Percentiles rank a stretch among this genome's conserved stretches.
phyloP scores from a whole-genome alignment of 202 grass and related monocot genomes.

The Setaria italica region DNA sequence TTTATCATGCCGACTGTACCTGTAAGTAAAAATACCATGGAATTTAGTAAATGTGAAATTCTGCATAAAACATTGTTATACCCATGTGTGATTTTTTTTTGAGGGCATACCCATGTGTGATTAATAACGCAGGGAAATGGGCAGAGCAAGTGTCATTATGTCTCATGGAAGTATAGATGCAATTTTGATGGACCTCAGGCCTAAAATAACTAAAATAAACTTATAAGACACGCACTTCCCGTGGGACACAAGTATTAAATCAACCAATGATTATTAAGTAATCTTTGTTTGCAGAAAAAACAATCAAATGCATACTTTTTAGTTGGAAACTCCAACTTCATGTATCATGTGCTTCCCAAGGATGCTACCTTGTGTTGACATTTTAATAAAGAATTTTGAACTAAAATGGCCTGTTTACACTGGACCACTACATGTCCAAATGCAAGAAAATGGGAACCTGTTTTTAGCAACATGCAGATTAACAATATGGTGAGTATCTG shows the following conservation, averaged over 20 bases:
- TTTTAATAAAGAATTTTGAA: conserved; percentile 13
- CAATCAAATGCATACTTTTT: conserved; percentile 8
- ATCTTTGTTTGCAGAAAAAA: neutral
- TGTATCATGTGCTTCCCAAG: conserved; percentile 20
- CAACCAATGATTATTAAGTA: neutral
- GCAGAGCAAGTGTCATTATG: neutral
- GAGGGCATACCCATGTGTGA: neutral
- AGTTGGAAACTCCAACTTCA: conserved; percentile 8
- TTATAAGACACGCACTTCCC: neutral
- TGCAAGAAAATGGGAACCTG: neutral
- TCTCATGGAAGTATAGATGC: neutral
- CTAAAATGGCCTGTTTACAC: neutral
- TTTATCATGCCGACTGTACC: conserved; percentile 91
- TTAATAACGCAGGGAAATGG: neutral
- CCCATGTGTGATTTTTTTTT: neutral
- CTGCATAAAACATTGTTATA: neutral
- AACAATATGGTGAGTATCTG: neutral
- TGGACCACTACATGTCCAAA: conserved; percentile 13
- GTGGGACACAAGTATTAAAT: neutral
- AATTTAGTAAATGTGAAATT: conserved; percentile 28
- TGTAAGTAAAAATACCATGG: conserved; percentile 40
- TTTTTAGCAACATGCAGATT: conserved; percentile 26
- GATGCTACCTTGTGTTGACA: neutral
- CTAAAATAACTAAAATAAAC: neutral
- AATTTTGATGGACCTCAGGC: neutral